These are phyloP conservation scores for Penicillium sp. DNA, from an alignment of 2,329 filamentous ascomycete genomes.

Conservation along the genomic window DNA sequence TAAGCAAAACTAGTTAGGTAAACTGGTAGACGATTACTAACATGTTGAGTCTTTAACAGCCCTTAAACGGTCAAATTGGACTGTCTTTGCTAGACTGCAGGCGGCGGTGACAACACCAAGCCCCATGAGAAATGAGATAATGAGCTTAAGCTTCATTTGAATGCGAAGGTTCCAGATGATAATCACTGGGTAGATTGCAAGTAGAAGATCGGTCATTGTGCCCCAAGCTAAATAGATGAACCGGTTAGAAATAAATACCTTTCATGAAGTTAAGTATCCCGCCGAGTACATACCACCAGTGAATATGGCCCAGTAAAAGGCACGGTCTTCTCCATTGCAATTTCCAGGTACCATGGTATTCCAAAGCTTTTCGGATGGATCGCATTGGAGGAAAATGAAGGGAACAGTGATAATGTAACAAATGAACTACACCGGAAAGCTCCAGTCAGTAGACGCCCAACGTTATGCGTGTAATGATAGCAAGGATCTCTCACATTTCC, in stretches of 20 bases:
- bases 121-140: neutral
- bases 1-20: no score
- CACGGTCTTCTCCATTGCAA: no score
- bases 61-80: neutral
- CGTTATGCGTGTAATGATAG: no score
- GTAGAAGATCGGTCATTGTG: neutral
- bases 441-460: no score
- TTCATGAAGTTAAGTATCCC: no score
- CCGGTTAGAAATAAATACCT: no score
- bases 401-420: no score
- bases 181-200: neutral
- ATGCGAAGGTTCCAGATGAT: conserved; percentile 3
- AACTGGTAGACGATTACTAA: no score
- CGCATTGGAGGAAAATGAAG: no score
- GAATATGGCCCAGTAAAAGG: neutral
- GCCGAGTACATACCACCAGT: neutral
- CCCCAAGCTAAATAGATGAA: conserved; percentile 3
- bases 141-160: neutral
- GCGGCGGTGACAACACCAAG: neutral
- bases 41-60: neutral
- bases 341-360: no score
- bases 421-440: no score
- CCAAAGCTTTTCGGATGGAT: no score
- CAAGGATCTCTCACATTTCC: neutral
- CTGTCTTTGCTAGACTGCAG: neutral